Conservation (phyloP, 139 green algal species). For the Axilococcus clingmanii region DNA sequence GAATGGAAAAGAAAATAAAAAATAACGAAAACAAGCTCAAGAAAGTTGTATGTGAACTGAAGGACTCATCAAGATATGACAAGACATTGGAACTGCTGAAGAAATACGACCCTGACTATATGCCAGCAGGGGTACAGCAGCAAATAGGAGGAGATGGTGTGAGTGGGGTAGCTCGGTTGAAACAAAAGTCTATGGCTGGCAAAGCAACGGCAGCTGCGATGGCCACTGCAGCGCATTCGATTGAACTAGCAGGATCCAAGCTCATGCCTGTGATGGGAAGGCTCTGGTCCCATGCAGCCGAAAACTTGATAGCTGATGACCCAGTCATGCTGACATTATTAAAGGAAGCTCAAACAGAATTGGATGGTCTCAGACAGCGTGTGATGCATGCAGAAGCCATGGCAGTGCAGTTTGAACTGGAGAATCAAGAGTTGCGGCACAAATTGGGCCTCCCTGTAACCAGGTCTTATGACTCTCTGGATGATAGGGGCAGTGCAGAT, state of each 20-base stretch:
- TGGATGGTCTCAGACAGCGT: no score
- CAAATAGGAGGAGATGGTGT: not conserved
- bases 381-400: no score
- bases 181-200: not conserved
- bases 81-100: constrained; percentile 45
- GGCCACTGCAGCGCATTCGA: not conserved
- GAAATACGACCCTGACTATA: constrained; percentile 55
- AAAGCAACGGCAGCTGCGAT: not conserved
- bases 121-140: constrained; percentile 5
- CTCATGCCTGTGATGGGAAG: not conserved
- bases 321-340: not conserved
- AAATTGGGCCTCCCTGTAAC: not conserved
- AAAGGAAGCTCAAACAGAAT: not conserved
- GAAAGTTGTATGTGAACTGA: constrained; percentile 53
- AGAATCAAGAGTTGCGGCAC: constrained; percentile 2
- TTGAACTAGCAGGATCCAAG: not conserved
- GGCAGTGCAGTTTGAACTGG: constrained; percentile 2
- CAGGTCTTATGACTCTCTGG: no score
- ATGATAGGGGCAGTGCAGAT: no score
- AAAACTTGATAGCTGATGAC: constrained; percentile 5
- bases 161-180: not conserved
- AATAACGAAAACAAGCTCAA: constrained; percentile 27
- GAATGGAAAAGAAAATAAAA: constrained; percentile 22
- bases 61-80: constrained; percentile 52
- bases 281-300: not conserved